These are phyloP conservation scores for Sporisorium sorghi DNA, from an alignment of 1,284 basidiomycete species.

Conservation along the genomic window DNA sequence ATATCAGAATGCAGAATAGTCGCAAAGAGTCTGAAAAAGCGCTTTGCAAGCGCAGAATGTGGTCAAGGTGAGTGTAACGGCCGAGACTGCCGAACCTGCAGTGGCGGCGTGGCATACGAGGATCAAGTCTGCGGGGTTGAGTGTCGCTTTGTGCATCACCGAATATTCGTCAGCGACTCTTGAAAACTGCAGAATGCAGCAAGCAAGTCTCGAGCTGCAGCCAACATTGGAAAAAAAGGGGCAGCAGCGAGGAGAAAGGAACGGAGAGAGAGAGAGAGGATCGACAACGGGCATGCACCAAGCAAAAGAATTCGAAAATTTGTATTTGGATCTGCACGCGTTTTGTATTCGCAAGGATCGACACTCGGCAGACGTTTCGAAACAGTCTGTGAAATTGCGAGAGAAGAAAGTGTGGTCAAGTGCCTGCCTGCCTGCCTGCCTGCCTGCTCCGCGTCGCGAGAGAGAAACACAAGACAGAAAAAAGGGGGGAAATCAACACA, in stretches of 20 bases:
- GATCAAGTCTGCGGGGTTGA: slow-evolving; percentile 5
- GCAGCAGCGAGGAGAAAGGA: not conserved
- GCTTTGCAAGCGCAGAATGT: not conserved
- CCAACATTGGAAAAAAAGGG: not conserved
- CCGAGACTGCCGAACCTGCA: not conserved
- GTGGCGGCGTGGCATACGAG: not conserved
- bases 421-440: slow-evolving; percentile 1
- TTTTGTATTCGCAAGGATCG: slow-evolving; percentile 2
- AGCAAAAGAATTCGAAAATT: not conserved
- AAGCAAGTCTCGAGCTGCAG: not conserved
- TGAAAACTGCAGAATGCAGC: not conserved
- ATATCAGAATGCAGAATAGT: not conserved
- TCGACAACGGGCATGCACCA: slow-evolving; percentile 17
- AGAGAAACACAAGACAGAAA: too few relatives aligned
- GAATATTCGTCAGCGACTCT: not conserved
- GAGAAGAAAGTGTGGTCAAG: not conserved
- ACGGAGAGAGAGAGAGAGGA: slow-evolving; percentile 1
- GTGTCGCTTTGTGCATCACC: not conserved
- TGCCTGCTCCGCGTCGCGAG: too few relatives aligned
- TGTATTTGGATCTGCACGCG: not conserved
- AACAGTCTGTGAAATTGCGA: too few relatives aligned
- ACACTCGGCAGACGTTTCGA: slow-evolving; percentile 1
- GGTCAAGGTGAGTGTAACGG: not conserved
- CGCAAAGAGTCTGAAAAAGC: not conserved
- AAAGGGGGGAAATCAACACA: too few relatives aligned